These are phyloP conservation scores for Podaxis sp. DNA, from an alignment of 768 basidiomycete species.

Conservation along the genomic window DNA sequence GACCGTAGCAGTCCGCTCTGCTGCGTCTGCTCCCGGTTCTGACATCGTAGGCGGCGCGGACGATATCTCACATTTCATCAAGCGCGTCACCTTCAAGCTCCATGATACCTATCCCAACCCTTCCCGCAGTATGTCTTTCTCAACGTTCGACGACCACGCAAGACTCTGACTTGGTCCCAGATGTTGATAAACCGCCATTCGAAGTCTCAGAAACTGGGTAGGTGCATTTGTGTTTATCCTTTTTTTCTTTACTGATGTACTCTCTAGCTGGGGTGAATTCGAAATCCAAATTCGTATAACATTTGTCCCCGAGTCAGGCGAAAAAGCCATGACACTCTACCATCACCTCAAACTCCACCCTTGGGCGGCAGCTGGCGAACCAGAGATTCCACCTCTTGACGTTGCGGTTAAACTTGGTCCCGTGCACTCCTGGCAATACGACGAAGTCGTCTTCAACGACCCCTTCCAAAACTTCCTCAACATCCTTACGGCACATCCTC, in stretches of 20 bases:
- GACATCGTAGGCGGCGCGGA: conserved; percentile 88
- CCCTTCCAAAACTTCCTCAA: conserved; percentile 86
- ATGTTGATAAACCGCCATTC: conserved; percentile 90
- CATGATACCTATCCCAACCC: conserved; percentile 96
- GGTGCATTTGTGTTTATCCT: conserved; percentile 17
- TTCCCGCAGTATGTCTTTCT: conserved; percentile 66
- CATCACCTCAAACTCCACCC: conserved; percentile 97
- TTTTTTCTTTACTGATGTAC: neutral
- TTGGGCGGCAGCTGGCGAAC: conserved; percentile 66
- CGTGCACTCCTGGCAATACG: conserved; percentile 98
- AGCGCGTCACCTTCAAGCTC: conserved; percentile 94
- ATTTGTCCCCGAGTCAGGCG: conserved; percentile 85
- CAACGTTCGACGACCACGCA: neutral
- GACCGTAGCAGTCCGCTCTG: conserved; percentile 94
- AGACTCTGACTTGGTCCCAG: conserved; percentile 36
- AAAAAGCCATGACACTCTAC: conserved; percentile 83
- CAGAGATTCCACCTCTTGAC: conserved; percentile 66
- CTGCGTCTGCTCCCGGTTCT: conserved; percentile 68
- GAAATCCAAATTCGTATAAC: conserved; percentile 91
- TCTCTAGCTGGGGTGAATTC: conserved; percentile 96
- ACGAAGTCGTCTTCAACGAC: conserved; percentile 95
- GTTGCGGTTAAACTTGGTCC: conserved; percentile 67
- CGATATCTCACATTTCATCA: conserved; percentile 89
- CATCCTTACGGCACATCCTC: conserved; percentile 76
- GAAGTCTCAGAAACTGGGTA: conserved; percentile 95